Base-by-base conservation (phyloP, 192 early-diverging fungal genomes). In the Backusella sp. region DNA sequence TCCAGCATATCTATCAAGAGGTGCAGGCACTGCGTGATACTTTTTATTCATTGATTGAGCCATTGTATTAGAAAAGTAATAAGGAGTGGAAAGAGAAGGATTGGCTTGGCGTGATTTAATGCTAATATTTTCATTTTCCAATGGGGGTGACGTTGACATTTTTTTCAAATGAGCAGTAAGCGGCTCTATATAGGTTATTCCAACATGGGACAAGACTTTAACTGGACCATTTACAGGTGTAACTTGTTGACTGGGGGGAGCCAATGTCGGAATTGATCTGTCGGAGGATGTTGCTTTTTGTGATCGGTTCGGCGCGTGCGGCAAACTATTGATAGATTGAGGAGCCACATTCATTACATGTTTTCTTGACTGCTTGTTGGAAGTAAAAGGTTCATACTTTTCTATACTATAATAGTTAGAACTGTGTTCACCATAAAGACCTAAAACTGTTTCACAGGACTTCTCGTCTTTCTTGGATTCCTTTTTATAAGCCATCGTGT, bases 141-240 rank as follows among this genome's bases (percentile, higher is more conserved):
- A 26, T 15, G 30, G 26, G 19, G 35, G 23, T 35, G 72, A 59
- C 21, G 39, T 76, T 23, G 39, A 26, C 19, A 76, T 41, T 15
- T 28, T 44, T n/a, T 30, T 36, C 46, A 69, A 28, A 59, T 73
- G 59, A 15, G 46, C 49, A 14, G 77, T 73, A 30, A 36, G 71
- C 2, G 77, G 44, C 49, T 73, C 62, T 53, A 78, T 78, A 73
- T 68, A 78, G 19, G 77, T 78, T 66, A 73, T 68, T 36, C 65
- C n/a, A 52, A 76, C 67, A 41, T 76, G 66, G 35, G 66, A 23
- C n/a, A 26, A 53, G 34, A 28, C 69, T 70, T 70, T 70, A 70
- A 70, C 69, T 70, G 69, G 69, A 28, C 9, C 23, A 15, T 32
- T 26, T 42, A 30, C 69, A 70, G 69, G 17, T 70, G 69, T 23